Evolutionary conservation across 805 yeast species (phyloP), one percentile per base, ranked within the genome.

Genomic region (Cyberlindnera galapagoensis): DNA sequence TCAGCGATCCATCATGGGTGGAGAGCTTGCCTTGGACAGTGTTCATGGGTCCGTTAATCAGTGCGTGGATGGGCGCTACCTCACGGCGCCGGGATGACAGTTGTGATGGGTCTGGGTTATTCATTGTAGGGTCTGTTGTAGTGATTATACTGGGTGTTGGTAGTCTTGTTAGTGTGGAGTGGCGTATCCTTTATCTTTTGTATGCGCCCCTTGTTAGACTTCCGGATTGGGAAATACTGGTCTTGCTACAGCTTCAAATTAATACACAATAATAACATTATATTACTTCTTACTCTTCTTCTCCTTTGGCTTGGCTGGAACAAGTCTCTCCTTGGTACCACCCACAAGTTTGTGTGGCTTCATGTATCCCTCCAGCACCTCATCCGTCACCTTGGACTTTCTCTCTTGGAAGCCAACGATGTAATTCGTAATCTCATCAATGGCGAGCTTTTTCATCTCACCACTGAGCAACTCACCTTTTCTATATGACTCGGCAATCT

Each of bases 391-490:
- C 38, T 61, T 56, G 21, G 71, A 64, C 57, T 96, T 79, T 51
- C 76, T 73, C 36, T 68, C 83, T 67, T 92, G 98, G 71, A 88
- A 92, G 13, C 59, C 79, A 34, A 66, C 69, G 20, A 92, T 94
- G 51, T 81, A 84, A 42, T 74, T 74, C 59, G 83, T 92, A 50
- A 92, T 67, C 12, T 76, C 76, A 35, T 76, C 80, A 52, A 84
- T 84, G 59, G 96, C 85, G 39, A 76, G 67, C 46, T 83, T 77
- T 70, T 92, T 92, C 79, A 92, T 72, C 61, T 92, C 97, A 43
- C 97, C 95, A 24, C 94, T 82, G 46, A 90, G 67, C 36, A 92
- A 57, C 40, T 82, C 87, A 40, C 98, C 98, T 31, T 66, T 60
- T 54, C 67, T 75, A 63, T 92, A 92, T 24, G 69, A 71, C 24